phyloP scores from a whole-genome alignment of 345 rosid genomes.

The Citropsis articulata region DNA sequence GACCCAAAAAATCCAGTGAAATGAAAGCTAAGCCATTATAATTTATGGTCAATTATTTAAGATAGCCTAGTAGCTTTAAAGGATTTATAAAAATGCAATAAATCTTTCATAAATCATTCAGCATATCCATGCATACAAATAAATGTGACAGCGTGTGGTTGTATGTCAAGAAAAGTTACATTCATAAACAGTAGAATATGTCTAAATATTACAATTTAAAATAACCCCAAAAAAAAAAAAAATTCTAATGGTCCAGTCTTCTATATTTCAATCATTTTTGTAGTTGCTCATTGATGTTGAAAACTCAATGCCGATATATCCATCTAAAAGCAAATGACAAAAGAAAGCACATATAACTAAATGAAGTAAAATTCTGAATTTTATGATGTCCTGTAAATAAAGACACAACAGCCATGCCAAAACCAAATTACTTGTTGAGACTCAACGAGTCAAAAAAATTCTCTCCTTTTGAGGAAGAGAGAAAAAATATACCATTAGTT shows the following conservation, averaged over 20 bases:
- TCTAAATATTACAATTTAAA: too few species aligned
- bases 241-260: not conserved
- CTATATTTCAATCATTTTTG: not conserved
- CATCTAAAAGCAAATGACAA: not conserved
- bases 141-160: not conserved
- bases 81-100: not conserved
- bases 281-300: not conserved
- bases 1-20: not conserved
- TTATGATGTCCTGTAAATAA: not conserved
- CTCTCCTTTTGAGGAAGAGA: not conserved
- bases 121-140: not conserved
- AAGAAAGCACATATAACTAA: too few species aligned
- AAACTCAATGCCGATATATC: not conserved
- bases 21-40: not conserved
- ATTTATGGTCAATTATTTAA: not conserved
- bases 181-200: not conserved
- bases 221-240: not conserved
- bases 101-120: not conserved
- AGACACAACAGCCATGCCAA: not conserved
- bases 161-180: not conserved
- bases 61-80: too few species aligned
- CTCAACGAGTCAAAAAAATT: not conserved
- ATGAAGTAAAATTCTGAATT: not conserved
- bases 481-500: not conserved
- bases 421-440: not conserved